phyloP scores from a whole-genome alignment of 2,329 filamentous ascomycete genomes.

The Diaporthe sp. region DNA sequence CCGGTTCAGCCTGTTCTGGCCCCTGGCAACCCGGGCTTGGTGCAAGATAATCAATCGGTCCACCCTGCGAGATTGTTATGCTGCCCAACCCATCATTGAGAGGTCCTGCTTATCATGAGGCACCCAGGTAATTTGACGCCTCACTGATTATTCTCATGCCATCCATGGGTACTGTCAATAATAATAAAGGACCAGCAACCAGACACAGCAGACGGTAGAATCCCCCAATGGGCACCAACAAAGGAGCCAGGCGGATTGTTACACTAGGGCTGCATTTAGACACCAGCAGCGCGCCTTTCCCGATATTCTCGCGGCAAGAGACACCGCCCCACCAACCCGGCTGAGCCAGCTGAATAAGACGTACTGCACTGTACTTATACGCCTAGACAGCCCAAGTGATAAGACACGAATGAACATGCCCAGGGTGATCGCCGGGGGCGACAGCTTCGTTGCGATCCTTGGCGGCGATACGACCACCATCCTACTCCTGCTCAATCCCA shows the following conservation, averaged over 20 bases:
- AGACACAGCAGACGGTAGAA: neutral
- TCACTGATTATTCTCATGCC: neutral
- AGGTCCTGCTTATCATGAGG: neutral
- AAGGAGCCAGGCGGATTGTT: slow-evolving; percentile 19
- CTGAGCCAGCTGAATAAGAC: slow-evolving; percentile 20
- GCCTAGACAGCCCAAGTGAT: neutral
- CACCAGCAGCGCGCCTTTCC: neutral
- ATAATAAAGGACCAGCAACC: neutral
- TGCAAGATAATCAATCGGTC: neutral
- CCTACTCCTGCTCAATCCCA: slow-evolving; percentile 9
- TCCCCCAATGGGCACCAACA: neutral
- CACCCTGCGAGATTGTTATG: slow-evolving; percentile 24
- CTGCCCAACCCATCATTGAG: neutral
- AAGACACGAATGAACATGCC: neutral
- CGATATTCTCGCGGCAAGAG: neutral
- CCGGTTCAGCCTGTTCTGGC: slow-evolving; percentile 30
- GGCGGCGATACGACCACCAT: neutral
- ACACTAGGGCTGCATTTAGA: slow-evolving; percentile 30
- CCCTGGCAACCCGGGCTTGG: slow-evolving; percentile 12
- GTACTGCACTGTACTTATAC: neutral
- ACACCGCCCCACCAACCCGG: slow-evolving; percentile 34
- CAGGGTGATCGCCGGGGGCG: slow-evolving; percentile 2
- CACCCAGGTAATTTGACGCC: neutral
- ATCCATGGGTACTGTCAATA: too few species aligned
- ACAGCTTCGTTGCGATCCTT: neutral